Conservation (phyloP, 176 grass and related monocot genomes). For the Zoysia pacifica region DNA sequence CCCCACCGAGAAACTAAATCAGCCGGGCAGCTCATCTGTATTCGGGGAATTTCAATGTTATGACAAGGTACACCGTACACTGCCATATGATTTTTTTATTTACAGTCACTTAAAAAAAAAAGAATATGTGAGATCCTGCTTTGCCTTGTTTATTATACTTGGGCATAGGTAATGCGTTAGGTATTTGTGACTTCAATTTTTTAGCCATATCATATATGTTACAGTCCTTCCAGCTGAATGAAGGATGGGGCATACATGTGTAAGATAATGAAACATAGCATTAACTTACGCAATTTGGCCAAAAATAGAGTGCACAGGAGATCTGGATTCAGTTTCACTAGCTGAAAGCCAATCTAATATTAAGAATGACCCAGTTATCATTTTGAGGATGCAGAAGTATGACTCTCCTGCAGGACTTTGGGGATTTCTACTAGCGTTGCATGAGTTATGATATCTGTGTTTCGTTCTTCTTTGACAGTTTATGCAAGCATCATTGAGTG, state of each 20-base stretch:
- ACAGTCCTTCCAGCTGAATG: neutral
- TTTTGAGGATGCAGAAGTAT: slow-evolving; percentile 15
- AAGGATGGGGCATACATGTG: slow-evolving; percentile 4
- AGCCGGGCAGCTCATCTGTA: slow-evolving; percentile 40
- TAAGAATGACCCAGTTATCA: neutral
- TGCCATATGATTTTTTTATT: slow-evolving; percentile 1
- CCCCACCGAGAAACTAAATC: slow-evolving; percentile 60
- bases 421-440: neutral
- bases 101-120: slow-evolving; percentile 8
- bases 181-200: slow-evolving; percentile 9
- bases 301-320: neutral
- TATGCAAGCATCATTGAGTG: slow-evolving; percentile 71
- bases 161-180: neutral
- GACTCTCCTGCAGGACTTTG: neutral
- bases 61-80: slow-evolving; percentile 59
- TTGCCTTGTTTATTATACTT: slow-evolving; percentile 14
- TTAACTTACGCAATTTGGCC: neutral
- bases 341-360: slow-evolving; percentile 23
- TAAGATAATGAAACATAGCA: neutral
- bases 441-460: slow-evolving; percentile 29
- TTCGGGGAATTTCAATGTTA: slow-evolving; percentile 81
- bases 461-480: slow-evolving; percentile 50
- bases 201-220: slow-evolving; percentile 7
- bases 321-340: slow-evolving; percentile 6
- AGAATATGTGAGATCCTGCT: neutral